phyloP scores from a whole-genome alignment of 768 basidiomycete genomes.

The Cytidiella melzeri region DNA sequence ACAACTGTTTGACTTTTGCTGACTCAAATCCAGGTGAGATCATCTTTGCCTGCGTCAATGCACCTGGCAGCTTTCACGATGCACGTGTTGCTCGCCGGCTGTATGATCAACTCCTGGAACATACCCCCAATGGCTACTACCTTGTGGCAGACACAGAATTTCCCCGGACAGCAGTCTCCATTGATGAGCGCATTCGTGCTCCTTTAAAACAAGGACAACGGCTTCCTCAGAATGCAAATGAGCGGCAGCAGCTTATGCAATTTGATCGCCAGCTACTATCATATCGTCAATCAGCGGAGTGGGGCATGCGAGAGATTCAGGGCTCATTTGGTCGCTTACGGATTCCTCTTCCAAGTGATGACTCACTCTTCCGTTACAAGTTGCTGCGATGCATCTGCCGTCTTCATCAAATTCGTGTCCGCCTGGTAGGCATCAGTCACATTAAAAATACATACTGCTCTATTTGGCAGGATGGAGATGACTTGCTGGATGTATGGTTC shows the following conservation, averaged over 20 bases:
- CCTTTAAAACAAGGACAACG: constrained; percentile 31
- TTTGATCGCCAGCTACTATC: constrained; percentile 37
- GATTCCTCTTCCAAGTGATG: no score
- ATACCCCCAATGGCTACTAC: constrained; percentile 37
- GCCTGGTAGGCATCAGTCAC: constrained; percentile 35
- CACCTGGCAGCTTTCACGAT: constrained; percentile 47
- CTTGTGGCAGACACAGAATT: constrained; percentile 43
- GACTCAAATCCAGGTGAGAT: constrained; percentile 36
- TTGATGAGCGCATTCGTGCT: constrained; percentile 30
- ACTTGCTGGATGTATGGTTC: no score
- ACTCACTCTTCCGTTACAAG: constrained; percentile 35
- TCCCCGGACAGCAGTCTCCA: constrained; percentile 28
- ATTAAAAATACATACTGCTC: constrained; percentile 36
- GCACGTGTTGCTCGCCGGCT: constrained; percentile 34
- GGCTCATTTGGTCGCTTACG: constrained; percentile 40
- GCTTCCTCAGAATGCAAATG: constrained; percentile 9
- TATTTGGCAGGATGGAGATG: constrained; percentile 29
- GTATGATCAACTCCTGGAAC: constrained; percentile 27
- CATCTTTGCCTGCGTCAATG: constrained; percentile 31
- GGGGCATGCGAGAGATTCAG: constrained; percentile 42
- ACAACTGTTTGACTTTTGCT: no score
- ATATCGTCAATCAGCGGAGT: constrained; percentile 44
- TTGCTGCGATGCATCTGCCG: constrained; percentile 31
- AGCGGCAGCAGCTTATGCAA: constrained; percentile 19
- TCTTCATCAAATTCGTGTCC: constrained; percentile 31